These are phyloP conservation scores for Smallanthus sonchifolius DNA, from an alignment of 129 eudicot genomes.

Conservation along the genomic window DNA sequence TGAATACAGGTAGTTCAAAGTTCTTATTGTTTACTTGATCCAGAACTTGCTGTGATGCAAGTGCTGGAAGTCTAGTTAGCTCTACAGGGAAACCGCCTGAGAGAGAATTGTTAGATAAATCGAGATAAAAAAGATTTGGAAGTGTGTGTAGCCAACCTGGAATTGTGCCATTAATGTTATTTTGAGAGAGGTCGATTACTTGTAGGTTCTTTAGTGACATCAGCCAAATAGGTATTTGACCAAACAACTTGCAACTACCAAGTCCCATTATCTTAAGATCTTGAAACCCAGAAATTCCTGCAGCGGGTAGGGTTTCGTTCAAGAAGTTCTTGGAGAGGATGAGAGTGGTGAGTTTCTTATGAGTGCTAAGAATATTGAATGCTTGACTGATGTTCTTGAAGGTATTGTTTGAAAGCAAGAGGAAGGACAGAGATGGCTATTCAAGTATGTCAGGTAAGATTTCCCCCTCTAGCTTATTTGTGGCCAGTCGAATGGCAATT, in stretches of 20 bases:
- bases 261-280: background rate
- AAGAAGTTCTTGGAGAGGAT: background rate
- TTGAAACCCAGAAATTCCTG: background rate
- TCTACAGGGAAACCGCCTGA: constrained; percentile 6
- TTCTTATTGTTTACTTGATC: background rate
- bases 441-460: background rate
- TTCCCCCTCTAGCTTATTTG: constrained; percentile 4
- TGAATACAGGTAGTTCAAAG: constrained; percentile 20
- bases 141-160: background rate
- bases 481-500: background rate
- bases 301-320: background rate
- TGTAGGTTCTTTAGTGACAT: background rate
- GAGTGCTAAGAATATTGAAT: background rate
- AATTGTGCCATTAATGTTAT: constrained; percentile 3
- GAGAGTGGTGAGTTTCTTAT: background rate
- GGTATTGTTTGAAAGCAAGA: background rate
- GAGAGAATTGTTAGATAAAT: constrained; percentile 24
- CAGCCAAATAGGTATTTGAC: background rate
- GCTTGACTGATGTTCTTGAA: background rate
- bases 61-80: constrained; percentile 14
- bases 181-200: background rate
- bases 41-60: constrained; percentile 1
- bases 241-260: background rate
- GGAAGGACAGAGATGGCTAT: background rate
- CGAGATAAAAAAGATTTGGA: background rate